Conservation (phyloP, 768 basidiomycete species). For the Xerocomellus dryophilus region DNA sequence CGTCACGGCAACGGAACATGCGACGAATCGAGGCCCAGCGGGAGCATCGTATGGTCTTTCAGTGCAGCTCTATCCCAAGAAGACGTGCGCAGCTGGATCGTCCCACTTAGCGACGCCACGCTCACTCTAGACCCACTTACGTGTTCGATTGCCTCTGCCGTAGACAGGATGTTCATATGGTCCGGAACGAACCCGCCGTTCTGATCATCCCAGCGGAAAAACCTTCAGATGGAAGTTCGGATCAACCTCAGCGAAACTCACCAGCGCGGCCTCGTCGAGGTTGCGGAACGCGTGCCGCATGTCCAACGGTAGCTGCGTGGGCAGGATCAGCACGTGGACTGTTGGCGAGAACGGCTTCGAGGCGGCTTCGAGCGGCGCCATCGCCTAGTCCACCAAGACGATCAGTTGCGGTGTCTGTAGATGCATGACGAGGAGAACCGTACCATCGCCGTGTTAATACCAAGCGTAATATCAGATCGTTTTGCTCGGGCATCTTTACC, state of each 20-base stretch:
- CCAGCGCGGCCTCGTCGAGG: constrained; percentile 61
- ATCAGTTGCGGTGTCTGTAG: not conserved
- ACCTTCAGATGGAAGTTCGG: not conserved
- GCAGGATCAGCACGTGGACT: constrained; percentile 69
- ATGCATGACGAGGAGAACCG: constrained; percentile 7
- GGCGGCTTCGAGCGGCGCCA: constrained; percentile 49
- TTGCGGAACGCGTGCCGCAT: constrained; percentile 64
- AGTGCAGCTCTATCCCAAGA: constrained; percentile 50
- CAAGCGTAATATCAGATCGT: constrained; percentile 59
- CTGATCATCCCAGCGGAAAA: constrained; percentile 26
- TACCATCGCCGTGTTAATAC: constrained; percentile 57
- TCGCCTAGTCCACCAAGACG: constrained; percentile 38
- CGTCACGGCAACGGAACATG: constrained; percentile 18
- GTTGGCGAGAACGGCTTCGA: constrained; percentile 68
- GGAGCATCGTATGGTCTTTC: constrained; percentile 52
- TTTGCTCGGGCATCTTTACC: constrained; percentile 61
- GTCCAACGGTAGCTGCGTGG: constrained; percentile 72
- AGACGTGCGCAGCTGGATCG: constrained; percentile 47
- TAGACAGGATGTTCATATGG: constrained; percentile 74
- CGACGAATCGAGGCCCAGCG: constrained; percentile 48
- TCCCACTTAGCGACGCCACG: constrained; percentile 2
- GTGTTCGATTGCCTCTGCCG: constrained; percentile 53
- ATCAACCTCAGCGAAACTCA: constrained; percentile 31
- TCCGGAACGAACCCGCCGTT: constrained; percentile 57
- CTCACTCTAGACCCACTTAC: constrained; percentile 35